Evolutionary conservation across 306 rosid species (phyloP), one percentile per base, ranked within the genome.

Genomic region (Cucurbita maxima): DNA sequence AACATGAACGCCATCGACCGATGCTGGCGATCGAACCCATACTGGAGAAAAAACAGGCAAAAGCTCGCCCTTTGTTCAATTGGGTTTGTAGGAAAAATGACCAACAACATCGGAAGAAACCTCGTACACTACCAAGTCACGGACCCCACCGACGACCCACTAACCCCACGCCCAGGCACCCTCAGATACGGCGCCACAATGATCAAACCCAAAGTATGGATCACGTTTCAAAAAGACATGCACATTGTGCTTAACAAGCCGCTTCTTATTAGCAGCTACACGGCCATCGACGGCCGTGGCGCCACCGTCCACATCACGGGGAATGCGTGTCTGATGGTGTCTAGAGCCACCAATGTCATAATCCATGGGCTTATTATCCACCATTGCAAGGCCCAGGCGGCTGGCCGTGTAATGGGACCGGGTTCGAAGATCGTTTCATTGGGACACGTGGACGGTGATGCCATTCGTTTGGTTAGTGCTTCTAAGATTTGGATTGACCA

Each of bases 401-500:
- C 81, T 3, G 72, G 64, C 40, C 22, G 36, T 9, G 87, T 84
- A 3, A 81, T 81, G 81, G 76, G 82, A 9, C 79, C 83, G 0
- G 36, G 57, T 6, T 72, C 78, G 16, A 64, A 76, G 68, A 6
- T 71, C 34, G 11, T 84, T 3, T 15, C 76, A 0, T 10, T 83
- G 36, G 83, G 84, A 4, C 66, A 36, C 13, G 84, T 81, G 16
- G 84, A 83, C 37, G 87, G 87, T 0, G 87, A 83, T 52, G 87
- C 84, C 15, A 78, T 83, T 41, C 67, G 84, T 18, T 72, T 83
- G 16, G 71, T 81, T 0, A 51, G 77, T 3, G 82, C 84, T 10
- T 75, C 82, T 3, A 84, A 84, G 75, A 41, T 84, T 8, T 84
- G 87, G 87, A 76, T 84, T 20, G 87, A 84, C 79, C 87, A 84